A percentile compares a stretch with the other conserved stretches of the same genome.
Evolutionary conservation across 345 rosid species (phyloP).

Genomic region (Eucalyptus marginata): DNA sequence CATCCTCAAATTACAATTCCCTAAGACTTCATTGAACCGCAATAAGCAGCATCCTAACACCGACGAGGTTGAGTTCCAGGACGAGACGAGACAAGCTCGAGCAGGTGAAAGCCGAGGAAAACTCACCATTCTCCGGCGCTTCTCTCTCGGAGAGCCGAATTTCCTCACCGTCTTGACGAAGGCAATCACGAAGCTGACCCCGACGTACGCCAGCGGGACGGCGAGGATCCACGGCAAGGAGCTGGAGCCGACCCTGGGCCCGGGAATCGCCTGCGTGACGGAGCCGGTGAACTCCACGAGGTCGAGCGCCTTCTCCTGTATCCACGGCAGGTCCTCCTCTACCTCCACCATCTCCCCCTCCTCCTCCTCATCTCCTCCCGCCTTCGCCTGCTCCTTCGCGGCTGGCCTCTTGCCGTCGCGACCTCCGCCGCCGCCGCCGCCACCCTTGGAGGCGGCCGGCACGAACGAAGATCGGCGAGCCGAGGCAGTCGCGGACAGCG

Average conservation of each 20-base stretch:
- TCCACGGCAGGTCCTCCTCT: slow-evolving; percentile 87
- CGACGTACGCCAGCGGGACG: slow-evolving; percentile 71
- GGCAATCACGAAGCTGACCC: slow-evolving; percentile 60
- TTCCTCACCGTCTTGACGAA: slow-evolving; percentile 70
- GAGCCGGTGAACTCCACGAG: slow-evolving; percentile 90
- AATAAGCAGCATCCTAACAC: background rate
- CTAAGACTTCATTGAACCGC: background rate
- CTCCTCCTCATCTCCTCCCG: background rate
- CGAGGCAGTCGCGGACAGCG: background rate
- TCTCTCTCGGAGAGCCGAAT: slow-evolving; percentile 58
- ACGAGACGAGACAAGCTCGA: background rate
- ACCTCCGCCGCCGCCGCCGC: background rate
- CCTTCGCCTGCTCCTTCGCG: background rate
- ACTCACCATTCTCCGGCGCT: slow-evolving; percentile 61
- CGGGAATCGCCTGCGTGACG: slow-evolving; percentile 86
- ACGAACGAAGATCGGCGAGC: background rate
- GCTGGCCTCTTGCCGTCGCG: background rate
- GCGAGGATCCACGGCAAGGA: slow-evolving; percentile 94
- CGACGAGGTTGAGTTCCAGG: rapidly evolving
- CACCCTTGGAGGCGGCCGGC: background rate
- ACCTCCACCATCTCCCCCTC: slow-evolving; percentile 48
- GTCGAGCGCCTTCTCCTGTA: slow-evolving; percentile 91
- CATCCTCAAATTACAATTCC: background rate
- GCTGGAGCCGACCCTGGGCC: slow-evolving; percentile 86
- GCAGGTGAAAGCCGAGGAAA: background rate